Conservation (phyloP, 345 rosid species). For the Lumnitzera littorea region DNA sequence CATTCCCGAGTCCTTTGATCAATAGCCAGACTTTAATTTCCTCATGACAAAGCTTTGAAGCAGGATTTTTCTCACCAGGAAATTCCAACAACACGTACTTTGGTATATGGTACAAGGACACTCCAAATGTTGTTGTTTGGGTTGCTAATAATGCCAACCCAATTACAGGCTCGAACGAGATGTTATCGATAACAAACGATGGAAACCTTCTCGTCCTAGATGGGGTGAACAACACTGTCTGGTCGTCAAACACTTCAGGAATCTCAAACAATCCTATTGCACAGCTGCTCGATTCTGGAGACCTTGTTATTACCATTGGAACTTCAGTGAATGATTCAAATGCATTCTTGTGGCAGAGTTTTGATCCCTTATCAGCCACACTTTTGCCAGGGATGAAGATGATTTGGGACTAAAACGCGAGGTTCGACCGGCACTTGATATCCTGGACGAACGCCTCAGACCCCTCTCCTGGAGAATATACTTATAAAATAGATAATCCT, state of each 20-base stretch:
- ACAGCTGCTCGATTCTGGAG: slow-evolving; percentile 32
- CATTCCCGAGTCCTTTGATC: no score
- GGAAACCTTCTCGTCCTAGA: slow-evolving; percentile 25
- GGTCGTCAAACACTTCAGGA: slow-evolving; percentile 31
- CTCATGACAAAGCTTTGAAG: slow-evolving; percentile 18
- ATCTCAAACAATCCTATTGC: slow-evolving; percentile 14
- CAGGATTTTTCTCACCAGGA: slow-evolving; percentile 29
- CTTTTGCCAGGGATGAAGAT: slow-evolving; percentile 37
- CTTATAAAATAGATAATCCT: not conserved
- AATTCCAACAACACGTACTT: slow-evolving; percentile 18
- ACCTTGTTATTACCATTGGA: slow-evolving; percentile 28
- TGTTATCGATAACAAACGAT: slow-evolving; percentile 20
- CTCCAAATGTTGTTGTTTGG: slow-evolving; percentile 23
- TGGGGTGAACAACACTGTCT: slow-evolving; percentile 4
- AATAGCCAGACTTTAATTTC: slow-evolving; percentile 22
- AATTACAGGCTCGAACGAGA: slow-evolving; percentile 13
- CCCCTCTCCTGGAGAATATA: slow-evolving; percentile 5
- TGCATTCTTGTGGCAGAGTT: slow-evolving; percentile 39
- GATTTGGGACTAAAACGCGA: slow-evolving; percentile 12
- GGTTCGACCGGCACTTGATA: not conserved
- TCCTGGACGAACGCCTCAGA: slow-evolving; percentile 2
- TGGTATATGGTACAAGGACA: slow-evolving; percentile 38
- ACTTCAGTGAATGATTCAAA: not conserved
- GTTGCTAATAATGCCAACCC: slow-evolving; percentile 33
- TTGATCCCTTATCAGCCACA: slow-evolving; percentile 32